Evolutionary conservation across 495 filamentous ascomycete species (phyloP), one percentile per base, ranked within the genome.

Genomic region (Daldinia concentrica): DNA sequence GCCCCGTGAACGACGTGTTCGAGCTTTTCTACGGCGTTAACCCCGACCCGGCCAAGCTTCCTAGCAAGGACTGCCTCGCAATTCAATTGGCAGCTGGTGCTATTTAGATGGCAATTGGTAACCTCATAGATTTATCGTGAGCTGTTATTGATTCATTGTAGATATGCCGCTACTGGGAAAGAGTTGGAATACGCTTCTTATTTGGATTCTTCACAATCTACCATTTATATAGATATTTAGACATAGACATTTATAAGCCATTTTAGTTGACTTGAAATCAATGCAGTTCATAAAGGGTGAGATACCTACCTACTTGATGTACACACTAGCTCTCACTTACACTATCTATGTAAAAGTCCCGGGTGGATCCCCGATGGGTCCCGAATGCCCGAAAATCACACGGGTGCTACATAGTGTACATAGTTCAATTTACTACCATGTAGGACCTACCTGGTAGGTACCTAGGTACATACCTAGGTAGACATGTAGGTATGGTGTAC

Each of bases 11-110:
- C 17, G 8, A 48, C 17, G 43, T 48, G n/a, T 48, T 48, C 43
- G 43, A 48, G 43, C 43, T 48, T 48, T 63, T 58, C 52, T 69
- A 63, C 34, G 66, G 66, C 41, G 11, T 41, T 27, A 43, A 63
- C 24, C 29, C 59, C 9, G 66, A 58, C n/a, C 58, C 59, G n/a
- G 54, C 58, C 8, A 69, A 69, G 6, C 59, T 69, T n/a, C 66
- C 66, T 3, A 58, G 66, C 52, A 51, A 11, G 26, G 37, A 63
- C n/a, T 69, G 66, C 41, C 37, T 63, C 30, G 6, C 50, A 7
- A 69, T 57, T 24, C n/a, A 69, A 41, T 48, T 69, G 39, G 6
- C 43, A 1, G 43, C 11, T 17, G 43, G 43, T 48, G 43, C 17
- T 12, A 36, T 36, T 36, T 36, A 36, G 12, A 36, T 36, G 34